These are phyloP conservation scores for Gossypium aridum DNA, from an alignment of 441 rosid species.

Conservation along the genomic window DNA sequence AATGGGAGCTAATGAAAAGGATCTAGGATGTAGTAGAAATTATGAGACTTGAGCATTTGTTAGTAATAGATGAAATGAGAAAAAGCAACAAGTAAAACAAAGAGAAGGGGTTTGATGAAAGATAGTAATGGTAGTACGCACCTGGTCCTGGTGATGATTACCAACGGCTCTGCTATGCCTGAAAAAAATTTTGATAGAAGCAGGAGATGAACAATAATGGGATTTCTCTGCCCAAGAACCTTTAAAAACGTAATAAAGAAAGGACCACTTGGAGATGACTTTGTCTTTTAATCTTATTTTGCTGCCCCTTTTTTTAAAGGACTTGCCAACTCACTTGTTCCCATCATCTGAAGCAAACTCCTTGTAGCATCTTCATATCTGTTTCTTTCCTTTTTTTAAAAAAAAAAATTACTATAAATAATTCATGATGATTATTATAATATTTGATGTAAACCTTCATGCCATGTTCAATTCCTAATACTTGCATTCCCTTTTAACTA, in stretches of 20 bases:
- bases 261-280: slow-evolving; percentile 20
- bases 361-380: slow-evolving; percentile 12
- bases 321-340: slow-evolving; percentile 37
- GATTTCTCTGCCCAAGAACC: neutral
- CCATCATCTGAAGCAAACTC: slow-evolving; percentile 32
- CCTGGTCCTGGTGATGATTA: slow-evolving; percentile 17
- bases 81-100: neutral
- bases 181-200: slow-evolving; percentile 4
- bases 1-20: neutral
- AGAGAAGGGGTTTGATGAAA: neutral
- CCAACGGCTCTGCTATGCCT: neutral
- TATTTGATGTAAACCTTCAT: neutral
- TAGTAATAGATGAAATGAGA: neutral
- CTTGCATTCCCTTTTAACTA: too few relatives aligned
- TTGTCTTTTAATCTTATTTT: slow-evolving; percentile 22
- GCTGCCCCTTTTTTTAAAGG: slow-evolving; percentile 11
- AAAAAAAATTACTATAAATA: neutral
- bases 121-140: neutral
- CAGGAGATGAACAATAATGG: slow-evolving; percentile 2
- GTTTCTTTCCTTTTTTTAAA: neutral
- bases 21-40: neutral
- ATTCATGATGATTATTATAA: neutral
- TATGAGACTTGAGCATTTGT: neutral
- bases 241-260: slow-evolving; percentile 17
- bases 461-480: too few relatives aligned